Conservation (phyloP, 306 rosid genomes). For the Pyrus betulifolia region DNA sequence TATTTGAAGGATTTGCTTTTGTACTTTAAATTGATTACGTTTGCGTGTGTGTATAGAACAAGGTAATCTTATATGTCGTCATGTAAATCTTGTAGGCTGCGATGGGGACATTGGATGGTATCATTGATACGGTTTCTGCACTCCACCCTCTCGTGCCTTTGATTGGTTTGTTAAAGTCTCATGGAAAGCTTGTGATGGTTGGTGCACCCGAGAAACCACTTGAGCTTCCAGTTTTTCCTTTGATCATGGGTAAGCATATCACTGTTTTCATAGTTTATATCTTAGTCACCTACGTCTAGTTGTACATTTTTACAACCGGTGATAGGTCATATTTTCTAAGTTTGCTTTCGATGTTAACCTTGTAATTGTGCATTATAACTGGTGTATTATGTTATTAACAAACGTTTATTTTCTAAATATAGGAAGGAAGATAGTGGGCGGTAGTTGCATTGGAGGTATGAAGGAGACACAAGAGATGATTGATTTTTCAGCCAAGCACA, state of each 20-base stretch:
- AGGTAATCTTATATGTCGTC: neutral
- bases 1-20: neutral
- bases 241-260: conserved; percentile 2
- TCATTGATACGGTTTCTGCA: conserved; percentile 44
- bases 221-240: conserved; percentile 23
- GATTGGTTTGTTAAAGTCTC: conserved; percentile 28
- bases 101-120: conserved; percentile 40
- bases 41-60: too few species aligned
- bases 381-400: neutral
- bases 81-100: conserved; percentile 7
- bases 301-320: too few species aligned
- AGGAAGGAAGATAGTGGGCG: conserved; percentile 38
- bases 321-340: too few species aligned
- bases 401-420: neutral
- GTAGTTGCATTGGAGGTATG: conserved; percentile 27
- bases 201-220: conserved; percentile 35
- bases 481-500: conserved; percentile 46
- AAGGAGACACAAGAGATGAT: conserved; percentile 42
- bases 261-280: too few species aligned
- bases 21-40: too few species aligned
- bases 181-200: conserved; percentile 44
- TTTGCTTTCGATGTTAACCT: too few species aligned
- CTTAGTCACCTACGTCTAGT: too few species aligned
- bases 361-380: neutral
- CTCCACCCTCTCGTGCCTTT: conserved; percentile 37